Evolutionary conservation across 371 early-diverging fungal species (phyloP), one percentile per base, ranked within the genome.

Genomic region (Actinomortierella ambigua): DNA sequence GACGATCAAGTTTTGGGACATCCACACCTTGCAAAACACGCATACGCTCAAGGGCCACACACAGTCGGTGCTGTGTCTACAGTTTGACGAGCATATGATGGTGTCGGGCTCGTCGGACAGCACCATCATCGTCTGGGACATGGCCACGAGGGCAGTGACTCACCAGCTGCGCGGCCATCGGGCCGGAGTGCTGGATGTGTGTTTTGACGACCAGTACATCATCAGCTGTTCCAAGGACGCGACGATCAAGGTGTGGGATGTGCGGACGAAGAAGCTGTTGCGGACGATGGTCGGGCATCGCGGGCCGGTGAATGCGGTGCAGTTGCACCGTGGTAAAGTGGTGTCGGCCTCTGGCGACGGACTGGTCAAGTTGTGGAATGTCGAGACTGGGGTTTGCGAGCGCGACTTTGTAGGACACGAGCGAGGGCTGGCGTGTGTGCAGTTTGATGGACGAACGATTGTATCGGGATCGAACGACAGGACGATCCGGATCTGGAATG

Each of bases 401-500:
- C 85, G 89, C n/a, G 85, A 86, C 55, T 90, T 89, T 69, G 64
- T 69, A 20, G 93, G 93, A 14, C 93, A 93, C 64, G 77, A 82
- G 23, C 83, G 95, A 24, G 98, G 97, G 0, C 77, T 99, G 11
- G 93, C 98, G 0, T 97, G 95, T 65, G 92, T 96, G 52, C 96
- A 95, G 61, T 98, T 88, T 76, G 95, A 95, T 67, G 95, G 96
- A 41, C 84, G 88, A 61, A 82, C 84, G 11, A 92, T 98, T 27
- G 93, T 96, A 0, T 93, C 95, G 4, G 98, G 98, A 11, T 94
- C 95, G 26, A 91, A 95, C 75, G 99, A 99, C 78, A 86, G 90
- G 65, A 90, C 95, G 17, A 95, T 99, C 66, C 89, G 91, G 65
- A 79, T 98, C 11, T 99, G 99, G 99, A 89, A 96, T 64, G 90